Percentiles rank a stretch among this genome's conserved stretches.
Evolutionary conservation across 2,329 filamentous ascomycete species (phyloP).

Genomic region (Xylariomycetidae sp.): DNA sequence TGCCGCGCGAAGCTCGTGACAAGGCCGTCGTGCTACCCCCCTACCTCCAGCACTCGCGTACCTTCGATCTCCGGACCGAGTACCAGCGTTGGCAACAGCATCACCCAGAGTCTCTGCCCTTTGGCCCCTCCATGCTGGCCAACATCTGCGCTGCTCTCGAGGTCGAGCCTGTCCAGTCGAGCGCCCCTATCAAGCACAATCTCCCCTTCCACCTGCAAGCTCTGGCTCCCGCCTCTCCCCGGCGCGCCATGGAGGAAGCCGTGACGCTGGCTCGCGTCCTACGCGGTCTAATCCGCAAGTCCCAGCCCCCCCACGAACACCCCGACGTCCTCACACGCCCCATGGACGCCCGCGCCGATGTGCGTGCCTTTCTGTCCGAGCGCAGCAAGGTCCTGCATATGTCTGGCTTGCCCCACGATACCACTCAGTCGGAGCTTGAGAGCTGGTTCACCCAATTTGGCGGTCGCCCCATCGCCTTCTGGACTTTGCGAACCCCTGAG

Average conservation of each 20-base stretch:
- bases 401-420: slow-evolving; percentile 95
- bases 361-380: slow-evolving; percentile 91
- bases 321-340: slow-evolving; percentile 90
- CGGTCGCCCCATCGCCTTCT: slow-evolving; percentile 95
- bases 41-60: slow-evolving; percentile 95
- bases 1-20: slow-evolving; percentile 94
- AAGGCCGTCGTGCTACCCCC: slow-evolving; percentile 95
- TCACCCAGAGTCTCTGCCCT: slow-evolving; percentile 94
- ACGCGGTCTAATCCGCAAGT: slow-evolving; percentile 89
- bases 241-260: slow-evolving; percentile 95
- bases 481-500: slow-evolving; percentile 94
- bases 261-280: slow-evolving; percentile 90
- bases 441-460: slow-evolving; percentile 99
- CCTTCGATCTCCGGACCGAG: slow-evolving; percentile 93
- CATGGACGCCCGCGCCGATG: slow-evolving; percentile 94
- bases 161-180: slow-evolving; percentile 95
- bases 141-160: slow-evolving; percentile 98
- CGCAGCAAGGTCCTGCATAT: slow-evolving; percentile 97
- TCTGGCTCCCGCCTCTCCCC: slow-evolving; percentile 87
- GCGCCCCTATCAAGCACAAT: slow-evolving; percentile 97
- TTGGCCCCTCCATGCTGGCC: slow-evolving; percentile 88
- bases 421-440: slow-evolving; percentile 95
- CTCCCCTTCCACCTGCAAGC: slow-evolving; percentile 96
- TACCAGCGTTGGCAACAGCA: slow-evolving; percentile 99
- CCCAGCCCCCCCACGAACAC: slow-evolving; percentile 87